Conservation (phyloP, 768 basidiomycete species). For the Psilocybe tampanensis region DNA sequence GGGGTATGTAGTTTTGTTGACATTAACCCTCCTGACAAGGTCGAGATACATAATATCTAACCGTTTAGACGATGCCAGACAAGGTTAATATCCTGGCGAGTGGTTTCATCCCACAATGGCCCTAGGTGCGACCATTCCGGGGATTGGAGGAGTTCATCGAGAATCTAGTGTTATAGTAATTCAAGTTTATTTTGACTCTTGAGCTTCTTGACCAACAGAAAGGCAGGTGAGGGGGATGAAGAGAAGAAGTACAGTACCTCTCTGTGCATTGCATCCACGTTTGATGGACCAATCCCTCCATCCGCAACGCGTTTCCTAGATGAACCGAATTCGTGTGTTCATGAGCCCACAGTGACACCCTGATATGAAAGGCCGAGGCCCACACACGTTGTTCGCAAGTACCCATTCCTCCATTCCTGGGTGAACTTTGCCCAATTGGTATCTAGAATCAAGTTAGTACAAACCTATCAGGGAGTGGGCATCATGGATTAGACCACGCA, state of each 20-base stretch:
- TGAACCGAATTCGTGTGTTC: neutral
- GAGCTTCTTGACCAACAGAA: neutral
- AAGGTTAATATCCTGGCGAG: constrained; percentile 45
- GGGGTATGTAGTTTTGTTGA: neutral
- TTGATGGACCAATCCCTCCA: constrained; percentile 48
- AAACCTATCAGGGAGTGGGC: too few relatives aligned
- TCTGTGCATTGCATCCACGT: constrained; percentile 59
- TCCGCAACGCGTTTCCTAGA: constrained; percentile 45
- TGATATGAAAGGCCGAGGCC: neutral
- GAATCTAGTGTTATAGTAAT: constrained; percentile 53
- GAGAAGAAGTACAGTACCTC: constrained; percentile 35
- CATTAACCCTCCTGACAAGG: neutral
- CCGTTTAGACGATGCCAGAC: constrained; percentile 66
- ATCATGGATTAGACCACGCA: too few relatives aligned
- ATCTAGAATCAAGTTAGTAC: too few relatives aligned
- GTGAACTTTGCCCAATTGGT: constrained; percentile 53
- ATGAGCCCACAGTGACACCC: neutral
- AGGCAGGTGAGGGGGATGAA: neutral
- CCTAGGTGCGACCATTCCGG: constrained; percentile 55
- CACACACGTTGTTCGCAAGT: constrained; percentile 45
- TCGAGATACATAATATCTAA: neutral
- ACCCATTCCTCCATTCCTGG: constrained; percentile 57
- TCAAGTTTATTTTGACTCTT: too few relatives aligned
- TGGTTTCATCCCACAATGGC: constrained; percentile 41
- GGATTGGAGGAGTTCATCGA: constrained; percentile 54